Percentiles rank a stretch among this genome's conserved stretches.
Evolutionary conservation across 2,329 filamentous ascomycete species (phyloP).

Genomic region (Diaporthe velutina): DNA sequence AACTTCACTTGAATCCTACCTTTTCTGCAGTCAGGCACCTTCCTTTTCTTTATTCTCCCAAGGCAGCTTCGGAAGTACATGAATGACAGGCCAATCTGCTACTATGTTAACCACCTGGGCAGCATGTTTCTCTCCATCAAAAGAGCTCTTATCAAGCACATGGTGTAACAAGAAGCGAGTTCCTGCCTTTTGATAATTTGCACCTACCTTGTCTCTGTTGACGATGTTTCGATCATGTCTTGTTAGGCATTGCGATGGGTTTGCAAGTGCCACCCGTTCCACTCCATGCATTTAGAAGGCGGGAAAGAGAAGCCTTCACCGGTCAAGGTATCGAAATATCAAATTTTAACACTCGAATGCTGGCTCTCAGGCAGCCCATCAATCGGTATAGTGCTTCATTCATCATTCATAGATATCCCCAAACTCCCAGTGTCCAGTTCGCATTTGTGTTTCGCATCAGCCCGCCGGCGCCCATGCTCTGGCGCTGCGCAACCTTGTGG

Average conservation of each 20-base stretch:
- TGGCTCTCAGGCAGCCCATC: background rate
- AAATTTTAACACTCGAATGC: background rate
- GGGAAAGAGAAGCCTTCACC: background rate
- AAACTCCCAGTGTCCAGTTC: slow-evolving; percentile 73
- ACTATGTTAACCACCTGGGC: background rate
- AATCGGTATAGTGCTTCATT: background rate
- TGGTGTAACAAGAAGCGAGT: background rate
- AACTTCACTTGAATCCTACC: background rate
- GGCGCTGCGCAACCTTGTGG: slow-evolving; percentile 68
- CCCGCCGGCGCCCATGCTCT: slow-evolving; percentile 73
- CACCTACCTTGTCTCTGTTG: background rate
- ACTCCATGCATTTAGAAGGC: background rate
- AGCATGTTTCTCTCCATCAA: background rate
- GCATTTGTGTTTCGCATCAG: slow-evolving; percentile 58
- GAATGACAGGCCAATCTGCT: background rate
- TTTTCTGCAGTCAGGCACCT: background rate
- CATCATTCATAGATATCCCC: slow-evolving; percentile 57
- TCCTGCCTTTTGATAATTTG: background rate
- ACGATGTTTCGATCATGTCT: background rate
- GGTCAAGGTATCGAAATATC: background rate
- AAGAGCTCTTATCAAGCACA: background rate
- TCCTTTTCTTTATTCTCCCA: background rate
- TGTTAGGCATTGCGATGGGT: background rate
- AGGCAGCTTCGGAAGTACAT: background rate
- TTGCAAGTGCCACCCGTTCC: background rate